Conservation (phyloP, 108 stramenopile genomes). For the Aureococcus anophagefferens region DNA sequence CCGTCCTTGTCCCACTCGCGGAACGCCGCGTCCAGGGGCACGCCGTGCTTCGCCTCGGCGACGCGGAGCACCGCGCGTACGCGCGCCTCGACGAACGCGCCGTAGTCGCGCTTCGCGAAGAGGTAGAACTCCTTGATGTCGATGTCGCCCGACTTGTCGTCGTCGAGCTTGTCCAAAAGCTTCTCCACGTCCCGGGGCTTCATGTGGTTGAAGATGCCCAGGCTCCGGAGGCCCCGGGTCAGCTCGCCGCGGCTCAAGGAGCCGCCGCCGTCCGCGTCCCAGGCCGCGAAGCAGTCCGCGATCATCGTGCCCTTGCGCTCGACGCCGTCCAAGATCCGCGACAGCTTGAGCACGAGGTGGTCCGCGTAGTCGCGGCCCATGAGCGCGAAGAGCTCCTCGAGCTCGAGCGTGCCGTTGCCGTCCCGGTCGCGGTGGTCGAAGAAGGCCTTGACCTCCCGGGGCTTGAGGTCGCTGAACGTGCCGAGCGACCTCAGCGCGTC, state of each 20-base stretch:
- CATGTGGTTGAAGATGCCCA: slow-evolving; percentile 19
- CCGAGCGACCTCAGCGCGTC: slow-evolving; percentile 9
- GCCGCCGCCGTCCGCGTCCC: slow-evolving; percentile 27
- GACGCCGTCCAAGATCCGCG: slow-evolving; percentile 14
- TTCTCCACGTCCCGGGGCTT: not conserved
- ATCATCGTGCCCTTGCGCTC: slow-evolving; percentile 27
- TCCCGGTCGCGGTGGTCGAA: not conserved
- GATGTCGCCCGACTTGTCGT: not conserved
- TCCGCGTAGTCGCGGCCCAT: not conserved
- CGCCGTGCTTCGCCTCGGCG: slow-evolving; percentile 5
- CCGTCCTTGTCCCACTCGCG: slow-evolving; percentile 15
- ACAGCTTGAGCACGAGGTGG: slow-evolving; percentile 10
- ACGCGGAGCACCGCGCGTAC: not conserved
- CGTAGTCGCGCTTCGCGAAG: not conserved
- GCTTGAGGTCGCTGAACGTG: not conserved
- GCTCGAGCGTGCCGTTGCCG: not conserved
- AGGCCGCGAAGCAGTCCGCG: slow-evolving; percentile 29
- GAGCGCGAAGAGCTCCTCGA: not conserved
- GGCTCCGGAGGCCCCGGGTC: slow-evolving; percentile 21
- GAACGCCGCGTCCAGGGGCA: slow-evolving; percentile 10
- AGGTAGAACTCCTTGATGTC: not conserved
- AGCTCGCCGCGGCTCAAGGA: slow-evolving; percentile 22
- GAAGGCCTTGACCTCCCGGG: slow-evolving; percentile 4
- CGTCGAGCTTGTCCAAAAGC: not conserved
- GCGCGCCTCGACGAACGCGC: not conserved